Conservation (phyloP, 805 yeast genomes). For the Isabelozyma pseudorhagii region DNA sequence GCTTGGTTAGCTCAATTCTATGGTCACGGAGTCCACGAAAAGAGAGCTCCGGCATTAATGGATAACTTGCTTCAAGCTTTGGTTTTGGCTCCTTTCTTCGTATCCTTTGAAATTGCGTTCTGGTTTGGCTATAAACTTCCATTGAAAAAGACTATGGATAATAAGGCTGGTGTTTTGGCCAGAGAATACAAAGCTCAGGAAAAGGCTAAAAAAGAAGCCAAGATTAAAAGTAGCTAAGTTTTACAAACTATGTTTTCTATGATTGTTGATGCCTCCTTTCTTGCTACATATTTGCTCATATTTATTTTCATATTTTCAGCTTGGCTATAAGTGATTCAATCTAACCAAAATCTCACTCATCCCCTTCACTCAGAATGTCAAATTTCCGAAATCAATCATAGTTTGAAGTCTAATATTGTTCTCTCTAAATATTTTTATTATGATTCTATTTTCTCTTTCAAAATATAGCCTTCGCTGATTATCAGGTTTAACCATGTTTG, state of each 20-base stretch:
- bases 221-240: not conserved
- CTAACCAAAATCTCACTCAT: no score
- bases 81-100: conserved; percentile 89
- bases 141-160: conserved; percentile 48
- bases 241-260: no score
- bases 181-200: conserved; percentile 27
- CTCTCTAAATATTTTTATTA: not conserved
- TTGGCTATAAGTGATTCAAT: no score
- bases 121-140: conserved; percentile 58
- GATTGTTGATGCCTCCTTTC: not conserved
- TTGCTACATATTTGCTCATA: no score
- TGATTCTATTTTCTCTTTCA: not conserved
- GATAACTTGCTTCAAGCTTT: conserved; percentile 83
- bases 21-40: conserved; percentile 84
- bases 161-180: conserved; percentile 39
- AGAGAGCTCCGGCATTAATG: conserved; percentile 79
- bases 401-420: not conserved
- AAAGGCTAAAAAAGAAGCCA: conserved; percentile 6
- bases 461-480: not conserved
- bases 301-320: no score
- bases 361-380: no score
- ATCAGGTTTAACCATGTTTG: not conserved
- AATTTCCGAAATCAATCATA: no score
- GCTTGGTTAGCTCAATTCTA: conserved; percentile 84
- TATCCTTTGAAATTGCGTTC: conserved; percentile 72